phyloP scores from a whole-genome alignment of 2,329 filamentous ascomycete genomes.

The Cercospora berteroae region DNA sequence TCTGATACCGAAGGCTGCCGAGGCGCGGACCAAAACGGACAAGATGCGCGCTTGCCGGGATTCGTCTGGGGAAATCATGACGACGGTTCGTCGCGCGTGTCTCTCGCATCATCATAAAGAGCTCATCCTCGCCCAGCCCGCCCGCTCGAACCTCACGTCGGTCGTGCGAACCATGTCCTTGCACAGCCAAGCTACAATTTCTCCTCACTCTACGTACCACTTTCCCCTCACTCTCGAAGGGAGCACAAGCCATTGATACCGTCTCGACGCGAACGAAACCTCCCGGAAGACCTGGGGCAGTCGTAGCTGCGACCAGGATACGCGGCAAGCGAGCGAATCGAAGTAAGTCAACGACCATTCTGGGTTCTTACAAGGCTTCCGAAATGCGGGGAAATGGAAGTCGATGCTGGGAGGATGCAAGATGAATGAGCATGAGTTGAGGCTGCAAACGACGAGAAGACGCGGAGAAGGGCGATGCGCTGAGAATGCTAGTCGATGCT shows the following conservation, averaged over 20 bases:
- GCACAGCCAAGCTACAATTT: slow-evolving; percentile 7
- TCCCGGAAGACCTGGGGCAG: not conserved
- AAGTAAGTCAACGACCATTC: slow-evolving; percentile 2
- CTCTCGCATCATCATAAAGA: not conserved
- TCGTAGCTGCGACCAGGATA: slow-evolving; percentile 2
- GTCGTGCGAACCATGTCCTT: slow-evolving; percentile 10
- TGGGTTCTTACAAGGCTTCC: not conserved
- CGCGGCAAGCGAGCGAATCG: slow-evolving; percentile 12
- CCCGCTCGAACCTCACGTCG: slow-evolving; percentile 1
- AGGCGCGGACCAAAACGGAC: not conserved
- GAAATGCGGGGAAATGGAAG: slow-evolving; percentile 13
- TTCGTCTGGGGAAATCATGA: slow-evolving; percentile 12
- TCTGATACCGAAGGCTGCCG: slow-evolving; percentile 5
- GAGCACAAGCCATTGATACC: not conserved
- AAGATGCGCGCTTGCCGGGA: slow-evolving; percentile 1
- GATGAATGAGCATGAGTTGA: slow-evolving; percentile 2
- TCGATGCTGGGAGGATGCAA: not conserved
- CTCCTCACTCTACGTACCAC: slow-evolving; percentile 14
- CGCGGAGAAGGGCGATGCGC: not conserved
- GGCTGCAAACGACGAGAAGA: not conserved
- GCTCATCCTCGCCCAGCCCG: not conserved
- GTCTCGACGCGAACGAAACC: not conserved
- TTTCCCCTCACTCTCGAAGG: slow-evolving; percentile 4
- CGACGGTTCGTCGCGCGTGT: not conserved
- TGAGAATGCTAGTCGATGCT: not conserved